Base-by-base conservation (phyloP, 768 basidiomycete genomes). In the Bullera alba region DNA sequence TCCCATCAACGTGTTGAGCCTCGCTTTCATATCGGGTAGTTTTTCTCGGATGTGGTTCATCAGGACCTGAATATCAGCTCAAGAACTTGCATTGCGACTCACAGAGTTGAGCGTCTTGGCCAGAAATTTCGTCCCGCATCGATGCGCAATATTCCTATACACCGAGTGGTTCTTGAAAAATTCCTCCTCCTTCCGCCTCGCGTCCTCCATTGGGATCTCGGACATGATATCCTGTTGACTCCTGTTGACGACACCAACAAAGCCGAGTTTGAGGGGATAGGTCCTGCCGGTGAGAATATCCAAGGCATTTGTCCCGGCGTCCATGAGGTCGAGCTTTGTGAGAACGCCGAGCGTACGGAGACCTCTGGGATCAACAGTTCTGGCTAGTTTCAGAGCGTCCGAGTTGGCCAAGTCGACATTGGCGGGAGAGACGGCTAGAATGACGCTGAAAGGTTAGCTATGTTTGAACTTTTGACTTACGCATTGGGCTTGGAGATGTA, bases 351-450 rank as follows among this genome's bases (percentile, higher is more conserved):
- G 89, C 12, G 95, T 99, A 26, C 95, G 82, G 26, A 95, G 83
- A 10, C 93, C 92, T 73, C 95, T 89, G 0, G 93, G 87, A 65
- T 99, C 95, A 41, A 97, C 90, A 10, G 83, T 82, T 38, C 95
- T 86, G 10, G 93, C 95, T 29, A 99, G 84, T 72, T 97, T 96
- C 53, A 99, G 81, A 2, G 95, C 85, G 71, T 97, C 95, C 0
- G 95, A 97, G 72, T 97, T 99, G 67, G 95, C 95, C 50, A 99
- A 82, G 73, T 99, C 95, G 50, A 97, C 93, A 69, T 99, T 99
- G 26, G 95, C 95, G 7, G 90, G 83, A 2, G 95, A 97, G 6
- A 99, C 92, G 22, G 95, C 86, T 41, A 99, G 83, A 60, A 99
- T 91, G 53, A 99, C 91, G 58, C 91, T 93, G 21, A 17, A 35